Base-by-base conservation (phyloP, 106 monocot species). In the Ottelia alismoides region DNA sequence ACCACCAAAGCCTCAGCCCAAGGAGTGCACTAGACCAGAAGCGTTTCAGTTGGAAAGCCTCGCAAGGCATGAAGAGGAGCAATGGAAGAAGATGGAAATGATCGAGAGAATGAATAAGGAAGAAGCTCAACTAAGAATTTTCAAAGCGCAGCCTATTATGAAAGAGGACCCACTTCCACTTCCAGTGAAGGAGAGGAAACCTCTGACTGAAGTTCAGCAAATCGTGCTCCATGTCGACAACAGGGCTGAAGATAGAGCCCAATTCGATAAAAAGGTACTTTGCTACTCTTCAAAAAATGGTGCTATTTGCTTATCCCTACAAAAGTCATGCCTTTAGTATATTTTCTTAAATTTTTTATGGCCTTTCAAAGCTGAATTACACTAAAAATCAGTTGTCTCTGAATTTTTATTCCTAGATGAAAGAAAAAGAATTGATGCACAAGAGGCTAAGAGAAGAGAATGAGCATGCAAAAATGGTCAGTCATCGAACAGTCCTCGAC, bases 241-340 rank as follows among this genome's bases (percentile, higher is more conserved):
- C 44, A 76, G 96, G 46, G 78, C 90, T 22, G 64, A 61, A 1
- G 71, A 98, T 27, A 76, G 96, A 79, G 68, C 84, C 31, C 85
- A 98, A 47, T 98, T 98, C 27, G 85, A 98, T 52, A 85, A 77
- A 53, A 98, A 74, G 85, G 96, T 89, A n/a, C n/a, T n/a, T n/a
- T 87, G 45, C 47, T 27, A 45, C 20, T 45, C 44, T 52, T 5
- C 4, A 5, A n/a, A 49, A 0, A n/a, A 19, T 20, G 57, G 2
- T n/a, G 23, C 12, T 22, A 19, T 2, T 55, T n/a, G n/a, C n/a
- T n/a, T n/a, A n/a, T n/a, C n/a, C n/a, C n/a, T n/a, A n/a, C n/a
- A n/a, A n/a, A n/a, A n/a, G n/a, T n/a, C n/a, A n/a, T n/a, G n/a
- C n/a, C n/a, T n/a, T n/a, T n/a, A n/a, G n/a, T 9, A 30, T 5